Percentiles rank a stretch among this genome's conserved stretches.
Conservation (phyloP, 352 stramenopile genomes). For the Phytophthora nicotianae region DNA sequence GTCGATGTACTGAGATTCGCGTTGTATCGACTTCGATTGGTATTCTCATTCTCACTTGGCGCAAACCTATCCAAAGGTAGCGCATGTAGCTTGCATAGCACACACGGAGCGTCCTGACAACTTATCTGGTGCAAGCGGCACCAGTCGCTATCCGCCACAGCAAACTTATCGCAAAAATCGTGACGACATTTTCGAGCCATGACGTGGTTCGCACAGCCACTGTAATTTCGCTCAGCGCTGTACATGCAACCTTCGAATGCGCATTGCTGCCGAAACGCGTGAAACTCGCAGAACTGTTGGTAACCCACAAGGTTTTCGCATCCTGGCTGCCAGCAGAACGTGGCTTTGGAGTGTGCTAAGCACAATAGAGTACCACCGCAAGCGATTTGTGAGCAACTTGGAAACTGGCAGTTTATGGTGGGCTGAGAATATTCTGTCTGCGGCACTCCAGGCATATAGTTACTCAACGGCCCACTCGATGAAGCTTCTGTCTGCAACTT, state of each 20-base stretch:
- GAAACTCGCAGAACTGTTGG: conserved; percentile 63
- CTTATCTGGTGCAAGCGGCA: conserved; percentile 61
- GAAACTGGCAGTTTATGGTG: conserved; percentile 42
- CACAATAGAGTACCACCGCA: conserved; percentile 41
- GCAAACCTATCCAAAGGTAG: conserved; percentile 19
- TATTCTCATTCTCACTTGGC: conserved; percentile 28
- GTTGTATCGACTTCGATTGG: conserved; percentile 31
- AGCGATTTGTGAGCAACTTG: conserved; percentile 43
- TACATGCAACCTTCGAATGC: conserved; percentile 63
- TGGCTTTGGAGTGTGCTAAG: conserved; percentile 48
- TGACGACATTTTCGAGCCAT: conserved; percentile 58
- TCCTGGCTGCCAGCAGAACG: conserved; percentile 63
- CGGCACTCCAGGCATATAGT: conserved; percentile 1
- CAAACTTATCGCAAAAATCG: conserved; percentile 70
- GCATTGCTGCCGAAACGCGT: conserved; percentile 57
- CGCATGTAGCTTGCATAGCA: conserved; percentile 52
- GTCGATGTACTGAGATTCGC: conserved; percentile 1
- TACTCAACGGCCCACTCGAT: conserved; percentile 4
- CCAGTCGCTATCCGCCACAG: conserved; percentile 36
- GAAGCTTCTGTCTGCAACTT: conserved; percentile 19
- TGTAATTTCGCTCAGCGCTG: conserved; percentile 33
- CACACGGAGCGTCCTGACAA: conserved; percentile 54
- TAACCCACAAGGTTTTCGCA: conserved; percentile 65
- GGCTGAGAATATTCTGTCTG: conserved; percentile 11
- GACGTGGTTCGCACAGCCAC: conserved; percentile 53